Percentiles rank a stretch among this genome's conserved stretches.
Evolutionary conservation across 176 grass and related monocot genomes (phyloP).

Genomic region (Oryza officinalis): DNA sequence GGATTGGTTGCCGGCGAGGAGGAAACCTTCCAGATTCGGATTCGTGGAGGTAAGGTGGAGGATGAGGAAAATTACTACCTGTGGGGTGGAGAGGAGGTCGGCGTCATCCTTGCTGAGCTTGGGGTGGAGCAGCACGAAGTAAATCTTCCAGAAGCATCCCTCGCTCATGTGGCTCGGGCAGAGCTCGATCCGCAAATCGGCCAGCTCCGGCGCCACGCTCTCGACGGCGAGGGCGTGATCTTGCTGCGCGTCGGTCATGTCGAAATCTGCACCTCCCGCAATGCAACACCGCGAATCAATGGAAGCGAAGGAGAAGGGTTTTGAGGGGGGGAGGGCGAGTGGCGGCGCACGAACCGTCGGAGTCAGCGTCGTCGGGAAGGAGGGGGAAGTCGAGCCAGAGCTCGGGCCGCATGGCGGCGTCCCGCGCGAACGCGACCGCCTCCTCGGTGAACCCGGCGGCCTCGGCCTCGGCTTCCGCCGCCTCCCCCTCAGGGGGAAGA

Average conservation of each 20-base stretch:
- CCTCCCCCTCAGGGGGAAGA: conserved; percentile 51
- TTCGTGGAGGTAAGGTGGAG: not conserved
- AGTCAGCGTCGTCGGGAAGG: conserved; percentile 63
- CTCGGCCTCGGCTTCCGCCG: conserved; percentile 22
- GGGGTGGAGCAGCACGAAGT: conserved; percentile 85
- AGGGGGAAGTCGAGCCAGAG: conserved; percentile 86
- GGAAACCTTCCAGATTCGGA: not conserved
- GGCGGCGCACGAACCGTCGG: conserved; percentile 35
- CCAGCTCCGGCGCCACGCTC: conserved; percentile 68
- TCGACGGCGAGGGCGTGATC: conserved; percentile 79
- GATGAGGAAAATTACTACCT: conserved; percentile 50
- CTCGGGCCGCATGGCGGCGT: conserved; percentile 78
- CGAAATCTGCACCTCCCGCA: conserved; percentile 58
- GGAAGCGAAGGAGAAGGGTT: not conserved
- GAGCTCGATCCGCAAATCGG: conserved; percentile 78
- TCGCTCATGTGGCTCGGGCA: conserved; percentile 83
- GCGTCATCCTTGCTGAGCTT: conserved; percentile 67
- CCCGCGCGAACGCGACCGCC: conserved; percentile 72
- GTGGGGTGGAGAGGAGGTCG: conserved; percentile 57
- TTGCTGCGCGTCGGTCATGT: conserved; percentile 76
- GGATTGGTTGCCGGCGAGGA: not conserved
- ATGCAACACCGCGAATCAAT: not conserved
- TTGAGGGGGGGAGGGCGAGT: no score
- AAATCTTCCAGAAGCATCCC: conserved; percentile 92
- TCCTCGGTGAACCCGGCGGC: conserved; percentile 59